phyloP scores from a whole-genome alignment of 805 yeast species.

The Vanderwaltozyma verrucispora region DNA sequence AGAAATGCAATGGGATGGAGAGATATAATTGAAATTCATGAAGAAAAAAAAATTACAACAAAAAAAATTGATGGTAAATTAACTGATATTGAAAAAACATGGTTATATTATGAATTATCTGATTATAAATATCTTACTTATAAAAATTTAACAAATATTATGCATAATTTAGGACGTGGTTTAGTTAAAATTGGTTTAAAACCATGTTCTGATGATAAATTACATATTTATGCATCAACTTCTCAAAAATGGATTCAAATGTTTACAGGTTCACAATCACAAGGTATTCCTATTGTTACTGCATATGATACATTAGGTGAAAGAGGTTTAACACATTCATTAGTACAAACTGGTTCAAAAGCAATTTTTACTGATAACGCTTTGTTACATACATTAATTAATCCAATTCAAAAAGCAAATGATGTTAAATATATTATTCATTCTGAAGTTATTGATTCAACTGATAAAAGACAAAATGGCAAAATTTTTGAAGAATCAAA shows the following conservation, averaged over 20 bases:
- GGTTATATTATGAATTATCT: constrained; percentile 77
- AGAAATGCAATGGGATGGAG: constrained; percentile 66
- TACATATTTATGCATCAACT: constrained; percentile 84
- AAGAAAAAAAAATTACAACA: constrained; percentile 61
- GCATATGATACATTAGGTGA: constrained; percentile 96
- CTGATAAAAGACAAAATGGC: constrained; percentile 58
- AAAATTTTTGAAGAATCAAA: constrained; percentile 47
- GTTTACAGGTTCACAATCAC: constrained; percentile 67
- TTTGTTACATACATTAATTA: constrained; percentile 53
- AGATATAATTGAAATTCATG: constrained; percentile 60
- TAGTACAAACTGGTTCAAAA: constrained; percentile 67
- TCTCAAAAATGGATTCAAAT: constrained; percentile 87
- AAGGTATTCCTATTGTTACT: constrained; percentile 78
- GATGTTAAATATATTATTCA: constrained; percentile 62
- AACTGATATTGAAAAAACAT: constrained; percentile 64
- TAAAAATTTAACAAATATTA: constrained; percentile 40
- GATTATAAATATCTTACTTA: constrained; percentile 59
- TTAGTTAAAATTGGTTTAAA: constrained; percentile 59
- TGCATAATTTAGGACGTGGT: constrained; percentile 61
- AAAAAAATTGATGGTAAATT: constrained; percentile 73
- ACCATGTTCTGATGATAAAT: constrained; percentile 47
- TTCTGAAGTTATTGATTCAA: constrained; percentile 46
- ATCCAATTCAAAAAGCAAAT: constrained; percentile 58
- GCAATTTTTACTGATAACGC: constrained; percentile 80
- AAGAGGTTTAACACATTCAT: constrained; percentile 74